phyloP scores from a whole-genome alignment of 2,329 filamentous ascomycete genomes.

The Lojkania enalia region DNA sequence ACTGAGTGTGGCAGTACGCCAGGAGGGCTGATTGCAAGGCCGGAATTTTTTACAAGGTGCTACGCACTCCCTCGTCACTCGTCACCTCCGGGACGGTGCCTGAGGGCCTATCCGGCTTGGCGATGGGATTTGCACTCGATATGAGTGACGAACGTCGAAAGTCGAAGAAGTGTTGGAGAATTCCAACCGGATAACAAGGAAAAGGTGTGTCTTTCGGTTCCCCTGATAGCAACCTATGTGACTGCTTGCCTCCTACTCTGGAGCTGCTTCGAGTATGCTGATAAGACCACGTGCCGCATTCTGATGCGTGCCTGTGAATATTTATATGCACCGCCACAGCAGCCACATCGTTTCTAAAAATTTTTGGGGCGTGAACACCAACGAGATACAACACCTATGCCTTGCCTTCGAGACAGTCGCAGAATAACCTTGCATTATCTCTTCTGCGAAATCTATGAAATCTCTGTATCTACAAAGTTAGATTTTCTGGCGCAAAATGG shows the following conservation, averaged over 20 bases:
- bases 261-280: too few relatives aligned
- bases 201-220: too few relatives aligned
- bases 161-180: too few relatives aligned
- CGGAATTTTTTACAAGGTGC: not conserved
- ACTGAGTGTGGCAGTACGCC: not conserved
- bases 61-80: not conserved
- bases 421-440: too few relatives aligned
- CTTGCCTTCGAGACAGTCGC: not conserved
- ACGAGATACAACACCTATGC: too few relatives aligned
- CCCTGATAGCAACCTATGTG: too few relatives aligned
- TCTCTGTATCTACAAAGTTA: too few relatives aligned
- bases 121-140: not conserved
- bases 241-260: too few relatives aligned
- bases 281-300: slow-evolving; percentile 6
- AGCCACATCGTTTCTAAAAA: slow-evolving; percentile 11
- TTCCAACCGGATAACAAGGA: too few relatives aligned
- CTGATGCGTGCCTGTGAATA: not conserved
- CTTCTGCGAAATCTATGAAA: too few relatives aligned
- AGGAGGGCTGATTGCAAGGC: not conserved
- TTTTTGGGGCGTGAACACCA: slow-evolving; percentile 3
- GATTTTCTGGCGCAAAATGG: too few relatives aligned
- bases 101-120: slow-evolving; percentile 3
- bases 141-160: too few relatives aligned
- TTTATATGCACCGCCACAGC: slow-evolving; percentile 10
- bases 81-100: not conserved